A percentile compares a stretch with the other conserved stretches of the same genome.
These are phyloP conservation scores for Verbascum thapsus DNA, from an alignment of 257 asterid species.

Conservation along the genomic window DNA sequence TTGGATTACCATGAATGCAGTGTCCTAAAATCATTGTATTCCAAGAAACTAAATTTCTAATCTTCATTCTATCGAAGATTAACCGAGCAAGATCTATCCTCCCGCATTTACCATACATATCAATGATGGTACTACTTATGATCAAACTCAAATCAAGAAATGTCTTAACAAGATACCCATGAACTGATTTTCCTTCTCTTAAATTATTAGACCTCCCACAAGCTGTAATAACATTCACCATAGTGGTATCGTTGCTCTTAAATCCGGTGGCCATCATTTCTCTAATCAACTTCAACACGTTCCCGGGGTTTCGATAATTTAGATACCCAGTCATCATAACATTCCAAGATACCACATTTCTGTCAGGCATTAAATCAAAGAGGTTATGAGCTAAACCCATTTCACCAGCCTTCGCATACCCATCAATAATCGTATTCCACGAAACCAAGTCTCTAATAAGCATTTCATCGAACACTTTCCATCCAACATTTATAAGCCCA, in stretches of 20 bases:
- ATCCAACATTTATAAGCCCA: slow-evolving; percentile 44
- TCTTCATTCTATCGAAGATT: slow-evolving; percentile 51
- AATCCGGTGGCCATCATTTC: slow-evolving; percentile 45
- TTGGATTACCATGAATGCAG: slow-evolving; percentile 64
- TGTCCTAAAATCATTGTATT: slow-evolving; percentile 68
- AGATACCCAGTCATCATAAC: slow-evolving; percentile 67
- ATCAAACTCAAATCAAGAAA: slow-evolving; percentile 42
- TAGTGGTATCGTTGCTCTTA: slow-evolving; percentile 44
- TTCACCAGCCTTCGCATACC: slow-evolving; percentile 53
- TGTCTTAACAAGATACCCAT: slow-evolving; percentile 52
- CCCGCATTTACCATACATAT: slow-evolving; percentile 72
- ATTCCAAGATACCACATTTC: slow-evolving; percentile 61
- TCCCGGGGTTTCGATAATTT: slow-evolving; percentile 54
- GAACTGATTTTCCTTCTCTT: slow-evolving; percentile 74
- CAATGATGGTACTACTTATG: slow-evolving; percentile 50
- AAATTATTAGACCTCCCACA: slow-evolving; percentile 76
- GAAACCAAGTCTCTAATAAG: slow-evolving; percentile 53
- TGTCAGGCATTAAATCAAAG: slow-evolving; percentile 62
- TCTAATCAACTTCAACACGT: slow-evolving; percentile 60
- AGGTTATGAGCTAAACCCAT: slow-evolving; percentile 51
- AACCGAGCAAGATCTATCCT: slow-evolving; percentile 49
- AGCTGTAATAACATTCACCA: slow-evolving; percentile 56
- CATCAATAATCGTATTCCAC: slow-evolving; percentile 58
- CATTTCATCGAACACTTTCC: slow-evolving; percentile 53
- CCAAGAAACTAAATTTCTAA: slow-evolving; percentile 58